Percentiles rank a stretch among this genome's conserved stretches.
Evolutionary conservation across 2,329 filamentous ascomycete species (phyloP).

Genomic region (Trichoderma sp.): DNA sequence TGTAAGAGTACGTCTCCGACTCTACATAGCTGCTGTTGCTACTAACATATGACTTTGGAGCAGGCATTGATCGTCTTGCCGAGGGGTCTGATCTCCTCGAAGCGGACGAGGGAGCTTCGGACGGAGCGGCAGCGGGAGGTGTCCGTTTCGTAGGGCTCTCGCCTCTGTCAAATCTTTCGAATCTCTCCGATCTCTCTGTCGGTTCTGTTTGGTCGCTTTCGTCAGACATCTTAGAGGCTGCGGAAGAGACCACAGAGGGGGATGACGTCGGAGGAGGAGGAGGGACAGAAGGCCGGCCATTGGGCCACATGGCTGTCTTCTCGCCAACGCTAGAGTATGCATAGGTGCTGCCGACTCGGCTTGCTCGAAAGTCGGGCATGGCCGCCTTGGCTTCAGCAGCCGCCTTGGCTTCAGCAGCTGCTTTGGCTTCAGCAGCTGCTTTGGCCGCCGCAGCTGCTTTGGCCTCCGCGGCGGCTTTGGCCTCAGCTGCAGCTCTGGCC

Average conservation of each 20-base stretch:
- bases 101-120: conserved; percentile 10
- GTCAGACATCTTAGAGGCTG: conserved; percentile 13
- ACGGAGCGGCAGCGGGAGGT: conserved; percentile 16
- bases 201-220: not conserved
- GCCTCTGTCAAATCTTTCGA: not conserved
- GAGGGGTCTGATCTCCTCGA: conserved; percentile 20
- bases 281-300: conserved; percentile 49
- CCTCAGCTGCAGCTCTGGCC: conserved; percentile 32
- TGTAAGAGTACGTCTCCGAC: conserved; percentile 63
- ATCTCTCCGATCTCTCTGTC: not conserved
- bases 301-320: conserved; percentile 67
- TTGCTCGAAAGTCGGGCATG: conserved; percentile 21
- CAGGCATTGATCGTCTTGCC: conserved; percentile 35
- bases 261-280: conserved; percentile 24
- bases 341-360: conserved; percentile 52
- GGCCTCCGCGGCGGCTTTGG: conserved; percentile 18
- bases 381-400: conserved; percentile 28
- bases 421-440: conserved; percentile 17
- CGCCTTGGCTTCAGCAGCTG: not conserved
- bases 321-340: conserved; percentile 65
- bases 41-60: conserved; percentile 53
- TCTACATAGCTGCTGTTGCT: conserved; percentile 52
- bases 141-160: conserved; percentile 13
- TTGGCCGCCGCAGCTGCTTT: conserved; percentile 27
- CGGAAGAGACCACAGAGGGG: conserved; percentile 8